Evolutionary conservation across 768 basidiomycete genomes (phyloP), one percentile per base, ranked within the genome.

Genomic region (Rhodotorula diobovata): DNA sequence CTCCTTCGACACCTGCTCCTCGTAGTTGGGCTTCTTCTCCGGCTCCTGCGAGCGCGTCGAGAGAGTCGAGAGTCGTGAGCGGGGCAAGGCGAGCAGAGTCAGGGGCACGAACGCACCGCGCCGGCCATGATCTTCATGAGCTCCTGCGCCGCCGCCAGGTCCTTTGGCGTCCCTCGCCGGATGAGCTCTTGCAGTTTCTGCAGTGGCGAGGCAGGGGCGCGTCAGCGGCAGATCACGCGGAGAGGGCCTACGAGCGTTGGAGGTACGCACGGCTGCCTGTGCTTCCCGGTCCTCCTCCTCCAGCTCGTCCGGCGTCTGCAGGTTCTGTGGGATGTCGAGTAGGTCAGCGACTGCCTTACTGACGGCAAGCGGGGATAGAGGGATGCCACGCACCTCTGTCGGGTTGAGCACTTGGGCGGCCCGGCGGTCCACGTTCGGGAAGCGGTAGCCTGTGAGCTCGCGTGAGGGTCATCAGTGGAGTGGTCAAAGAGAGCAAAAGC

Each of bases 181-280:
- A 99, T 97, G 50, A 98, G 86, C 80, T 99, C 96, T 81, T 99
- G 96, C n/a, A 99, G 84, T 83, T 99, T 98, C 57, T 59, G 57
- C n/a, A n/a, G n/a, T n/a, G n/a, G 39, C 11, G 37, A 1, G 4
- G 41, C 21, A 30, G 23, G 39, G n/a, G n/a, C n/a, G n/a, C 25
- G n/a, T n/a, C 15, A 34, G 54, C 2, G 18, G 30, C 32, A 37
- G 18, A 10, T 4, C 35, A 4, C 11, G 23, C 23, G 6, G 8
- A 2, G 28, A n/a, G 25, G 55, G 7, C 5, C 32, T 23, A 4
- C 21, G 12, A 39, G 1, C 2, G 21, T 4, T 21, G 20, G 34
- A 23, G 23, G 35, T 18, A 56, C 57, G 25, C 14, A 59, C 57
- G 82, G 96, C 96, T 0, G 89, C 88, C 79, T 99, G 95, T 0